Evolutionary conservation across 352 stramenopile species (phyloP).

Genomic region (Phytopythium oedochilum): DNA sequence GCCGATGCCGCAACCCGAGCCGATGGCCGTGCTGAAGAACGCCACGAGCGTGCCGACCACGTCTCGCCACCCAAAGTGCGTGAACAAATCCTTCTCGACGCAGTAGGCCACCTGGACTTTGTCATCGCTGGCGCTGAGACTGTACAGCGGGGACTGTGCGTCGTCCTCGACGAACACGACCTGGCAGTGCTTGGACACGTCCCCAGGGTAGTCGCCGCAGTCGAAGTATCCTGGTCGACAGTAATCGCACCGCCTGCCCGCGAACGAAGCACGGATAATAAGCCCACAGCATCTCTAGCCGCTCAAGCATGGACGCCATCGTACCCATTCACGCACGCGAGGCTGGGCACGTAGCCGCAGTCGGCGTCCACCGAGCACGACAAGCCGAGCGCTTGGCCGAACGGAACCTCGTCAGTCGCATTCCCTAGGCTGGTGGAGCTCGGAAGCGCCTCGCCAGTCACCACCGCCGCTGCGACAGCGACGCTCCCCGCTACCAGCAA

Average conservation of each 20-base stretch:
- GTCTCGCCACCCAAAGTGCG: slow-evolving; percentile 69
- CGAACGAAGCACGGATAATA: not conserved
- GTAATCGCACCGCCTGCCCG: slow-evolving; percentile 43
- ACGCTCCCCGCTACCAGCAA: not conserved
- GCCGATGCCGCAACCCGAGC: slow-evolving; percentile 90
- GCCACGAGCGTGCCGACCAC: slow-evolving; percentile 60
- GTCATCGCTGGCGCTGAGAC: slow-evolving; percentile 23
- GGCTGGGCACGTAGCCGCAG: slow-evolving; percentile 70
- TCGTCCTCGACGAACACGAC: slow-evolving; percentile 24
- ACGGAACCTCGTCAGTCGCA: slow-evolving; percentile 11
- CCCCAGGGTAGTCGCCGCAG: slow-evolving; percentile 36
- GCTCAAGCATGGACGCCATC: not conserved
- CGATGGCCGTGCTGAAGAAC: slow-evolving; percentile 85
- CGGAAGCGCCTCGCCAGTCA: not conserved
- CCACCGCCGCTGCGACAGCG: not conserved
- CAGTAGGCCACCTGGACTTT: slow-evolving; percentile 48
- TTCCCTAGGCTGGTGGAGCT: not conserved
- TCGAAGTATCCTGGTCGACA: slow-evolving; percentile 45
- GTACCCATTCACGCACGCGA: slow-evolving; percentile 58
- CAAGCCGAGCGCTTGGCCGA: slow-evolving; percentile 34
- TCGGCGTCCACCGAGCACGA: slow-evolving; percentile 43
- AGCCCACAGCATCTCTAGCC: not conserved
- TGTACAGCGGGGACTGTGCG: slow-evolving; percentile 25
- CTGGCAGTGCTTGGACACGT: slow-evolving; percentile 61
- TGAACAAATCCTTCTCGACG: slow-evolving; percentile 81